Percentiles rank a stretch among this genome's conserved stretches.
phyloP scores from a whole-genome alignment of 768 basidiomycete genomes.

The Amanita inopinata region DNA sequence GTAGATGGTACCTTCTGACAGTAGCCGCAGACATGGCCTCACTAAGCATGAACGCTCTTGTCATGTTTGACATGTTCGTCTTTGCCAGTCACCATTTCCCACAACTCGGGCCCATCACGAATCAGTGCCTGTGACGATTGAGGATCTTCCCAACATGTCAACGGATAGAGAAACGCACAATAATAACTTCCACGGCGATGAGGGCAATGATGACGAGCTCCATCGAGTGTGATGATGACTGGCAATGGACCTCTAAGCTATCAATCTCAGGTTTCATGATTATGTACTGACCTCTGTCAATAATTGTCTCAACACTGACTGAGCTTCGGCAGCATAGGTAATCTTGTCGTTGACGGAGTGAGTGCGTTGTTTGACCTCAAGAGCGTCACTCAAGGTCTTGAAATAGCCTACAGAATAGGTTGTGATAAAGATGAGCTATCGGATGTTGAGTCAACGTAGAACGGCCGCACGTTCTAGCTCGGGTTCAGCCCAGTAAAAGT shows the following conservation, averaged over 20 bases:
- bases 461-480: constrained; percentile 63
- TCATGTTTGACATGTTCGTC: too few relatives aligned
- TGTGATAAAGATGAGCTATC: too few relatives aligned
- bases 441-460: not conserved
- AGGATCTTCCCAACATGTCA: constrained; percentile 2
- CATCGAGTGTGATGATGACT: constrained; percentile 89
- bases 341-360: constrained; percentile 86
- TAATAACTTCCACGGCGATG: constrained; percentile 91
- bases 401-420: constrained; percentile 84
- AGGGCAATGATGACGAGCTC: constrained; percentile 92
- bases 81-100: constrained; percentile 39
- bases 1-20: too few relatives aligned
- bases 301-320: constrained; percentile 82
- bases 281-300: constrained; percentile 60
- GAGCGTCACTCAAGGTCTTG: constrained; percentile 71
- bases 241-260: constrained; percentile 9
- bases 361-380: constrained; percentile 80
- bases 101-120: constrained; percentile 70
- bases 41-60: too few relatives aligned
- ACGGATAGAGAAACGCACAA: constrained; percentile 39
- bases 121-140: constrained; percentile 47
- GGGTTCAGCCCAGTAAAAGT: constrained; percentile 94
- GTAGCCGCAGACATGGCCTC: too few relatives aligned
- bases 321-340: constrained; percentile 82
- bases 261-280: constrained; percentile 1